phyloP scores from a whole-genome alignment of 1,284 basidiomycete species.

The Ganoderma lingzhi region DNA sequence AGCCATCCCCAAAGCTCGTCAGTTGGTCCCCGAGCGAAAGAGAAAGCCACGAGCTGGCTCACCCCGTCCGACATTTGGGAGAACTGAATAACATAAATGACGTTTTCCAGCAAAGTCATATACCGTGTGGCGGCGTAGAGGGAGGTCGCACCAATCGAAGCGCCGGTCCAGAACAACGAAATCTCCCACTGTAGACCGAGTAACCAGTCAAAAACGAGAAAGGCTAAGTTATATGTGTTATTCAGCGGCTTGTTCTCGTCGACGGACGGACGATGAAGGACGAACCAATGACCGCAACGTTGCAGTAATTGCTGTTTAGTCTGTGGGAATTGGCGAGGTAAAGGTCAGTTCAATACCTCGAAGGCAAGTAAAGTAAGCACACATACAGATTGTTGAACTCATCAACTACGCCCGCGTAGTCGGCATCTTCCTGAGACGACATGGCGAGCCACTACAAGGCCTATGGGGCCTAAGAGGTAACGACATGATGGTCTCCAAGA shows the following conservation, averaged over 20 bases:
- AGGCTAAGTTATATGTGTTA: not conserved
- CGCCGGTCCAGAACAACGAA: not conserved
- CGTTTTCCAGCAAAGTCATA: not conserved
- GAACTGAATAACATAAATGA: not conserved
- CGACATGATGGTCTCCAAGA: too few species aligned
- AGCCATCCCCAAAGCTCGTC: not conserved
- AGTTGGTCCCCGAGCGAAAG: not conserved
- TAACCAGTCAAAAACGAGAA: constrained; percentile 5
- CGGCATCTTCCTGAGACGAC: constrained; percentile 33
- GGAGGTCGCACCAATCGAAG: not conserved
- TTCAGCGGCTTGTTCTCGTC: not conserved
- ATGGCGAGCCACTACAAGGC: not conserved
- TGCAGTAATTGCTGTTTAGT: not conserved
- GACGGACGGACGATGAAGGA: not conserved
- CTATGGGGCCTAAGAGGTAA: not conserved
- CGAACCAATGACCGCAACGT: not conserved
- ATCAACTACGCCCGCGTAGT: constrained; percentile 4
- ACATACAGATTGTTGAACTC: not conserved
- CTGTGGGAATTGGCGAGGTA: not conserved
- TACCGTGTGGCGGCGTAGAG: not conserved
- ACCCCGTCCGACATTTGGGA: not conserved
- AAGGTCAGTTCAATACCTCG: too few species aligned
- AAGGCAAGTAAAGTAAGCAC: too few species aligned
- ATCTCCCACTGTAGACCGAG: not conserved
- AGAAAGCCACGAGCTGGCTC: not conserved